Base-by-base conservation (phyloP, 805 yeast genomes). In the Wickerhamiella sorbophila region DNA sequence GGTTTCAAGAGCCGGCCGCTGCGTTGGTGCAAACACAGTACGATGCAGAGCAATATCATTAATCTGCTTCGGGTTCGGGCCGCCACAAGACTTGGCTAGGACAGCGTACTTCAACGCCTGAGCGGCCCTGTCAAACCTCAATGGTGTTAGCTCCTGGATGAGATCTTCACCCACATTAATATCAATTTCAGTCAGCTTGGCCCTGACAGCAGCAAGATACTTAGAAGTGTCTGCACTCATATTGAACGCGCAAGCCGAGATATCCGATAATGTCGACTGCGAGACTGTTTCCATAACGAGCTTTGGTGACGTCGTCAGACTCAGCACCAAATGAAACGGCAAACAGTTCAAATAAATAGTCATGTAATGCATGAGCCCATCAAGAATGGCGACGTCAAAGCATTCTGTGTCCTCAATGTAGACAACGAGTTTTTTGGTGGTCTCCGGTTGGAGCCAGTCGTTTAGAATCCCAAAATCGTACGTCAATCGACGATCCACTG, bases 11-110 rank as follows among this genome's bases (percentile, higher is more conserved):
- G 61, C 54, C 2, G 66, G 61, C 12, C 77, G 60, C 12, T 63
- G 57, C 24, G 62, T 52, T 1, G 79, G 78, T 16, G 61, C 59
- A 50, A 73, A 63, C 15, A 61, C 65, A 21, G 52, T 52, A 15
- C 53, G 49, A 9, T 65, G 53, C 6, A 68, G 48, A 0, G 56
- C 54, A 3, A 52, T 51, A 9, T 49, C 55, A 38, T 65, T 57
- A 4, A 66, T 54, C n/a, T 66, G 60, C 42, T 69, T 63, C 3
- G 67, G 58, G 44, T 61, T 53, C 43, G 48, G 66, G 37, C 61
- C 59, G 9, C 66, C 56, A 20, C 58, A 60, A 47, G 51, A 64
- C 39, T 60, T 61, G 2, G 60, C 48, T 56, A 64, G 56, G 37
- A 50, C 44, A 1, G 57, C 52, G 35, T 64, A 63, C 40, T 54